phyloP scores from a whole-genome alignment of 1,284 basidiomycete species.

The Sanghuangporus baumii region DNA sequence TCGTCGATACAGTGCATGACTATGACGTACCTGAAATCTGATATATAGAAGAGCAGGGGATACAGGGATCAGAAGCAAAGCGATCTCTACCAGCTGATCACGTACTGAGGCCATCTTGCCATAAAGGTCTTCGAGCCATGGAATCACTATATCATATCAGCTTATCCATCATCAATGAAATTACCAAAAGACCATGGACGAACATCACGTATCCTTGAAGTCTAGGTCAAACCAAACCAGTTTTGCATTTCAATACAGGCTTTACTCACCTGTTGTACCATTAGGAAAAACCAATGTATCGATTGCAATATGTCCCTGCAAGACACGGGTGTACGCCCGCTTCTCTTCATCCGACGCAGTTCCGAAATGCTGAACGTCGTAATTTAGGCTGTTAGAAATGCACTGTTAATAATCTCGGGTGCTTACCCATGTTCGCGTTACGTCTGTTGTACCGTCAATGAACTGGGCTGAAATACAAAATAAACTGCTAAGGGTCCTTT shows the following conservation, averaged over 20 bases:
- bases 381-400: neutral
- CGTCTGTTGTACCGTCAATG: conserved; percentile 92
- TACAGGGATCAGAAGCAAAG: neutral
- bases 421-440: conserved; percentile 80
- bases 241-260: neutral
- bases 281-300: conserved; percentile 83
- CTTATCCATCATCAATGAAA: neutral
- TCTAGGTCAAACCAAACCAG: neutral
- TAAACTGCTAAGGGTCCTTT: neutral
- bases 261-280: conserved; percentile 70
- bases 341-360: conserved; percentile 79
- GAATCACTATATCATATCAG: conserved; percentile 60
- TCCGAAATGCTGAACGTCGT: conserved; percentile 78
- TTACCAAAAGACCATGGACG: neutral
- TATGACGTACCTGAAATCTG: conserved; percentile 37
- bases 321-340: conserved; percentile 86
- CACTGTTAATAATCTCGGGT: too few species aligned
- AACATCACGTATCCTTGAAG: neutral
- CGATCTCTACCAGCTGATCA: neutral
- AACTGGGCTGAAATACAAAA: conserved; percentile 63
- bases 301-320: conserved; percentile 94
- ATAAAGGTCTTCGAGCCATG: conserved; percentile 79
- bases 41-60: neutral
- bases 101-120: conserved; percentile 87
- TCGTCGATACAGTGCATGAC: conserved; percentile 28